Evolutionary conservation across 2,329 filamentous ascomycete genomes (phyloP).

Genomic region (Blastomyces silverae): DNA sequence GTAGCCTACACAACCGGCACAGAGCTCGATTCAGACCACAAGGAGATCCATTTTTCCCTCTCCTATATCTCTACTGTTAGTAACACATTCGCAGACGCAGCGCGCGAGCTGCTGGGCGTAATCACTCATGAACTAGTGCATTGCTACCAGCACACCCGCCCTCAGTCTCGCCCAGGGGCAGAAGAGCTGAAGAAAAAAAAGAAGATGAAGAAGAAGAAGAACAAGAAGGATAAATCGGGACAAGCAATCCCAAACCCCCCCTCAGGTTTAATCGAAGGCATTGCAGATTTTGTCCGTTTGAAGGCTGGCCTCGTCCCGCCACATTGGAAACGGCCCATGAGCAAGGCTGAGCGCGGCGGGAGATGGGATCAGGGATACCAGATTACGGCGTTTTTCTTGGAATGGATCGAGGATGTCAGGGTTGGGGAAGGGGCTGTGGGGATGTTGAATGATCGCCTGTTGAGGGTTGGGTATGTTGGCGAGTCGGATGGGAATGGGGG

Average conservation of each 20-base stretch:
- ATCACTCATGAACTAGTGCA: slow-evolving; percentile 90
- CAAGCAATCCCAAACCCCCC: slow-evolving; percentile 39
- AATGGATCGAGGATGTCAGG: slow-evolving; percentile 71
- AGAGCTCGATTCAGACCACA: slow-evolving; percentile 76
- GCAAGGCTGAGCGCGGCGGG: slow-evolving; percentile 44
- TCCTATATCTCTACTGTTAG: slow-evolving; percentile 55
- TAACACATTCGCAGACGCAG: slow-evolving; percentile 24
- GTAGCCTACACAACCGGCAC: slow-evolving; percentile 83
- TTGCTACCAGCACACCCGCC: slow-evolving; percentile 77
- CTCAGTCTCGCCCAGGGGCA: slow-evolving; percentile 24
- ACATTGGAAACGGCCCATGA: slow-evolving; percentile 63
- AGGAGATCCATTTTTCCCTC: slow-evolving; percentile 84
- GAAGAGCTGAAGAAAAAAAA: neutral
- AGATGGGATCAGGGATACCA: slow-evolving; percentile 90
- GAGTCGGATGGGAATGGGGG: slow-evolving; percentile 21
- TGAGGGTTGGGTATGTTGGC: slow-evolving; percentile 33
- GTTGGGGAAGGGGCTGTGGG: slow-evolving; percentile 61
- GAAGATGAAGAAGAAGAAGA: neutral
- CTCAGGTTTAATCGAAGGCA: slow-evolving; percentile 77
- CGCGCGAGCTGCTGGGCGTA: slow-evolving; percentile 69
- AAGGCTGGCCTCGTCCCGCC: slow-evolving; percentile 65
- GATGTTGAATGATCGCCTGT: slow-evolving; percentile 40
- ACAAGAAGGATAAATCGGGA: slow-evolving; percentile 3
- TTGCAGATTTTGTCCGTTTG: slow-evolving; percentile 88
- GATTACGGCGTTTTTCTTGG: slow-evolving; percentile 82